These are phyloP conservation scores for Ceratobasidium sp. DNA, from an alignment of 1,284 basidiomycete genomes.

Conservation along the genomic window DNA sequence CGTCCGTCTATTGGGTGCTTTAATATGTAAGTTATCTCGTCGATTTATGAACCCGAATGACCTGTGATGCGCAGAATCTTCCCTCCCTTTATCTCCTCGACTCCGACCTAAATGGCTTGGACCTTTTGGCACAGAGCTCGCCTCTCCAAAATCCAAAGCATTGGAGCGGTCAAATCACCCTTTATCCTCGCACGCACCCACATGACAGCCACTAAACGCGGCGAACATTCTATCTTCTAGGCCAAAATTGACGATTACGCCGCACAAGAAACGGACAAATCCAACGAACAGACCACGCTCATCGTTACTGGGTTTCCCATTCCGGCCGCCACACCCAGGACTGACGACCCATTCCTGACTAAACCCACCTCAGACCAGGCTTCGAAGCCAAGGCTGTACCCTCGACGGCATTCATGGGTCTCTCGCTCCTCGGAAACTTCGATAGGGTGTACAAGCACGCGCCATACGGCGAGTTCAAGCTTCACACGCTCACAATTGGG, in stretches of 20 bases:
- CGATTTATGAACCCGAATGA: no score
- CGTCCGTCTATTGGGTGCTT: conserved; percentile 84
- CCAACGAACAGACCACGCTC: conserved; percentile 57
- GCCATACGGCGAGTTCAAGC: conserved; percentile 64
- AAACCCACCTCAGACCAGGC: conserved; percentile 20
- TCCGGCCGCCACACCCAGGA: conserved; percentile 54
- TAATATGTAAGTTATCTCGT: conserved; percentile 63
- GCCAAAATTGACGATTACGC: conserved; percentile 73
- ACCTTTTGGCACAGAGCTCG: conserved; percentile 82
- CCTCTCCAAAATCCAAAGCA: conserved; percentile 73
- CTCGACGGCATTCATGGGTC: conserved; percentile 73
- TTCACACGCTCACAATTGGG: conserved; percentile 80
- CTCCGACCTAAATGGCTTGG: conserved; percentile 52
- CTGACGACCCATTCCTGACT: conserved; percentile 41
- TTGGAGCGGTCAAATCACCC: conserved; percentile 68
- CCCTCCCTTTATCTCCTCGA: conserved; percentile 70
- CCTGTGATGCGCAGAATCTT: no score
- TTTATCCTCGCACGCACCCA: conserved; percentile 70
- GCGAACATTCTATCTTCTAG: conserved; percentile 69
- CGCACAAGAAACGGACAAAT: conserved; percentile 58
- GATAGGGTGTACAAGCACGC: conserved; percentile 81
- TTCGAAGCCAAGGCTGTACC: conserved; percentile 43
- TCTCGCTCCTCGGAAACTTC: conserved; percentile 82
- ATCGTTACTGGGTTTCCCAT: conserved; percentile 45
- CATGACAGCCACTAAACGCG: conserved; percentile 74